phyloP scores from a whole-genome alignment of 2,329 filamentous ascomycete species.

The Byssothecium circinans region DNA sequence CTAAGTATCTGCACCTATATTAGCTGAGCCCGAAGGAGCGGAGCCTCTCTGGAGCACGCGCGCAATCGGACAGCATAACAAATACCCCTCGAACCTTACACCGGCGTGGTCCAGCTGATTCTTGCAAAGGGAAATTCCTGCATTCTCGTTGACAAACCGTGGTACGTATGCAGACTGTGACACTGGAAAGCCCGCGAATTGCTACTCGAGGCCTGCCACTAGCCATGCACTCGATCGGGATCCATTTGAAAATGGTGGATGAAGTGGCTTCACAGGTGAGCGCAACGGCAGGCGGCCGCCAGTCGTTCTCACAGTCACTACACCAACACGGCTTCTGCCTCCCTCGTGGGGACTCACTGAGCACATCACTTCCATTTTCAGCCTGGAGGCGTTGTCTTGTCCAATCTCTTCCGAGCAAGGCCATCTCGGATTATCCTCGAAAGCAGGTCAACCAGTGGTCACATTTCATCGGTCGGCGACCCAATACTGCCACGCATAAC shows the following conservation, averaged over 20 bases:
- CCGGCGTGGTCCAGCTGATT: not conserved
- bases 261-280: not conserved
- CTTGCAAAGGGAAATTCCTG: not conserved
- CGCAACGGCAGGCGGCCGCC: slow-evolving; percentile 1
- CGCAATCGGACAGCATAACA: not conserved
- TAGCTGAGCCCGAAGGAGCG: not conserved
- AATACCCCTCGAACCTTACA: not conserved
- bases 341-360: not conserved
- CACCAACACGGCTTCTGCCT: not conserved
- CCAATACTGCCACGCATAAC: slow-evolving; percentile 1
- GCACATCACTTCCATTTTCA: not conserved
- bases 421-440: not conserved
- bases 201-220: not conserved
- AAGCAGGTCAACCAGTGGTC: not conserved
- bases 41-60: too few species aligned
- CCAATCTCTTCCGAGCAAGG: not conserved
- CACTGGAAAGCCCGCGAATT: not conserved
- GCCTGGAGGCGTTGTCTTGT: not conserved
- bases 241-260: not conserved
- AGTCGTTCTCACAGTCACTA: not conserved
- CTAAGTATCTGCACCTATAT: not conserved
- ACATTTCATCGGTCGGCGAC: not conserved
- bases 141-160: not conserved
- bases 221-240: slow-evolving; percentile 6
- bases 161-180: not conserved